These are phyloP conservation scores for Cichorium intybus DNA, from an alignment of 140 eudicot species.

Conservation along the genomic window DNA sequence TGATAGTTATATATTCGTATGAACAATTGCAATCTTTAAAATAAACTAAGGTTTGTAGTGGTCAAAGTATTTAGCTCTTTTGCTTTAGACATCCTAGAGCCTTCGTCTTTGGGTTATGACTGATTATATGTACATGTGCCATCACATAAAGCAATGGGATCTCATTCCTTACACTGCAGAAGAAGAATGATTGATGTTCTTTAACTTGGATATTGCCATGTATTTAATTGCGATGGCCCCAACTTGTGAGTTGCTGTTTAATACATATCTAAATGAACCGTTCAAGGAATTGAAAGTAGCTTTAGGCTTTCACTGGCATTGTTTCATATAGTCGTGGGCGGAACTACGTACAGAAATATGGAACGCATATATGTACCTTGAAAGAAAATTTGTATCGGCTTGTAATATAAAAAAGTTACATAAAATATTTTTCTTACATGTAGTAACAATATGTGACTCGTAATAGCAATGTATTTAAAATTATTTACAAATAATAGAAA, in stretches of 20 bases:
- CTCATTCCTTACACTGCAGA: constrained; percentile 8
- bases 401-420: too few relatives aligned
- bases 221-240: not conserved
- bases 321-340: not conserved
- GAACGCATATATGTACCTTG: too few relatives aligned
- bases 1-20: too few relatives aligned
- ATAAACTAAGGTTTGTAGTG: not conserved
- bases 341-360: too few relatives aligned
- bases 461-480: too few relatives aligned
- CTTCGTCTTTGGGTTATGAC: constrained; percentile 1
- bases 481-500: too few relatives aligned
- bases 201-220: not conserved
- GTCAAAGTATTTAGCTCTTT: not conserved
- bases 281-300: too few relatives aligned
- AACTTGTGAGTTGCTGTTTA: constrained; percentile 3
- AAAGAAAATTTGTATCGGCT: too few relatives aligned
- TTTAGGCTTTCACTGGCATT: not conserved
- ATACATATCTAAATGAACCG: not conserved
- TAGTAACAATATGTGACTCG: not conserved
- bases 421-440: too few relatives aligned
- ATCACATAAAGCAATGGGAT: constrained; percentile 7
- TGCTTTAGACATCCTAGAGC: not conserved
- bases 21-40: not conserved
- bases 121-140: not conserved
- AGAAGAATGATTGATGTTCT: not conserved